A percentile compares a stretch with the other conserved stretches of the same genome.
These are phyloP conservation scores for Phtheirospermum japonicum DNA, from an alignment of 257 asterid genomes.

Conservation along the genomic window DNA sequence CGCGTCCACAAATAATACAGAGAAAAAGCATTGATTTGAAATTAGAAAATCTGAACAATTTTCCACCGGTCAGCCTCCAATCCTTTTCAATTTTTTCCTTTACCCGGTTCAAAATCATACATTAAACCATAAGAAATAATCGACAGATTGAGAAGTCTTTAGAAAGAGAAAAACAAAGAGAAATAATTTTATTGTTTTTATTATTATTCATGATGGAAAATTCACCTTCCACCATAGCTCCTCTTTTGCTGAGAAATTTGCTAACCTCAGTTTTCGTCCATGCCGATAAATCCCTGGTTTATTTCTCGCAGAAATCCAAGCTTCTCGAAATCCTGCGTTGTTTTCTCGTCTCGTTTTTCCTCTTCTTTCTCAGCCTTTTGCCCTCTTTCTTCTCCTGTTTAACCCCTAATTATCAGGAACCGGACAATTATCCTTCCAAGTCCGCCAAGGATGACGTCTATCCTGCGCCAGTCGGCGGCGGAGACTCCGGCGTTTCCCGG, in stretches of 20 bases:
- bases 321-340: slow-evolving; percentile 43
- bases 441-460: slow-evolving; percentile 18
- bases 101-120: too few species aligned
- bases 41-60: too few species aligned
- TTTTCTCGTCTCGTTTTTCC: slow-evolving; percentile 44
- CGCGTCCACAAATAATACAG: too few species aligned
- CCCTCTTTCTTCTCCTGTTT: slow-evolving; percentile 46
- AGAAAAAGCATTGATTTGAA: too few species aligned
- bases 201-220: slow-evolving; percentile 28
- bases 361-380: slow-evolving; percentile 54
- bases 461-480: slow-evolving; percentile 16
- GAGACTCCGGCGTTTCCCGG: slow-evolving; percentile 56
- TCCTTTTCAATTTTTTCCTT: too few species aligned
- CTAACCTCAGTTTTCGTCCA: slow-evolving; percentile 41
- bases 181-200: too few species aligned
- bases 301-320: slow-evolving; percentile 37
- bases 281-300: slow-evolving; percentile 50
- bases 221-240: slow-evolving; percentile 50
- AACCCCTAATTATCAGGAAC: slow-evolving; percentile 22
- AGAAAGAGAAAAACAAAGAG: neutral
- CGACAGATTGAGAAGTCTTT: too few species aligned
- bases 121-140: too few species aligned
- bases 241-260: slow-evolving; percentile 52
- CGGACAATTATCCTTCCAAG: slow-evolving; percentile 13
- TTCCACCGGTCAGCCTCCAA: too few species aligned